Evolutionary conservation across 345 rosid genomes (phyloP).

Genomic region (Lepidium sativum): DNA sequence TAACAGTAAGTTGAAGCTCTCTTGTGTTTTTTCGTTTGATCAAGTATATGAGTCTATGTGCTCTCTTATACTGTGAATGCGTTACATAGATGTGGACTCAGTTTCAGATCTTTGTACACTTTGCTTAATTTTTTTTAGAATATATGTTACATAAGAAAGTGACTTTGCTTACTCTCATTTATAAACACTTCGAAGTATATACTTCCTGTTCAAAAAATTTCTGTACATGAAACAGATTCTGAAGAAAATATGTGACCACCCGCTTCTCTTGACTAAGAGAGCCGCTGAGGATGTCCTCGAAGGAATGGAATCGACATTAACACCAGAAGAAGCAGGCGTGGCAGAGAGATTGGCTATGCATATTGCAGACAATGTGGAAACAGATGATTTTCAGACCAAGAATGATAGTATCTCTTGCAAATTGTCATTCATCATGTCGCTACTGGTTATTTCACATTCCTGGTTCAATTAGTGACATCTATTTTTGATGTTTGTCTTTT

Average conservation of each 20-base stretch:
- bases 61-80: background rate
- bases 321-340: conserved; percentile 66
- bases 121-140: background rate
- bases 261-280: conserved; percentile 33
- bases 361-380: conserved; percentile 72
- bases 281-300: conserved; percentile 63
- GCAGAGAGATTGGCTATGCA: conserved; percentile 92
- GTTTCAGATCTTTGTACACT: background rate
- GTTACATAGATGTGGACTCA: background rate
- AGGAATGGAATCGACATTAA: conserved; percentile 82
- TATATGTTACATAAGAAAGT: background rate
- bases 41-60: background rate
- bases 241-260: conserved; percentile 66
- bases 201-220: conserved; percentile 1
- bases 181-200: background rate
- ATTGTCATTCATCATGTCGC: conserved; percentile 63
- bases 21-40: background rate
- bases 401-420: conserved; percentile 88
- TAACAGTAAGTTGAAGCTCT: conserved; percentile 54
- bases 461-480: background rate
- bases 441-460: conserved; percentile 48
- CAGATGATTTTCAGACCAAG: conserved; percentile 65
- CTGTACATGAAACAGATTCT: conserved; percentile 50
- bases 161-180: background rate
- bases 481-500: background rate